A percentile compares a stretch with the other conserved stretches of the same genome.
Evolutionary conservation across 768 basidiomycete species (phyloP).

Genomic region (Trametes cingulata): DNA sequence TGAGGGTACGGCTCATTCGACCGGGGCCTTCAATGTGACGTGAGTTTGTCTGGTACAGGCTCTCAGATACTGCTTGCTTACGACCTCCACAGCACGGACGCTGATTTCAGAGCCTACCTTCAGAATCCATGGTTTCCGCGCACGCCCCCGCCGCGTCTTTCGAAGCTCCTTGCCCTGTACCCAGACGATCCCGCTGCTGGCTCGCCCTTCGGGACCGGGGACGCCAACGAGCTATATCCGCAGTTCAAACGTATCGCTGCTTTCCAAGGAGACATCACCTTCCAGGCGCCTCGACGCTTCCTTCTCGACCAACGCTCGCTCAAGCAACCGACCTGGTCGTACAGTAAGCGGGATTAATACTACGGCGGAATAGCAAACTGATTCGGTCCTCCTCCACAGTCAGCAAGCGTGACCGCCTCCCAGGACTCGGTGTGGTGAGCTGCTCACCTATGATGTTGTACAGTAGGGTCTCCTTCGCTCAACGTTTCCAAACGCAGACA

Average conservation of each 20-base stretch:
- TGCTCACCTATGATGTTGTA: not conserved
- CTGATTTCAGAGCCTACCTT: conserved; percentile 15
- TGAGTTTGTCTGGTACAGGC: conserved; percentile 9
- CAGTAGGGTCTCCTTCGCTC: not conserved
- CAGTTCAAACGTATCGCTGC: conserved; percentile 54
- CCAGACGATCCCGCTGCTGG: conserved; percentile 43
- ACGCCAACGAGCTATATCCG: conserved; percentile 46
- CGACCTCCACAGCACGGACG: conserved; percentile 20
- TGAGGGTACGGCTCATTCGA: conserved; percentile 48
- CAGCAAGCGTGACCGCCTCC: not conserved
- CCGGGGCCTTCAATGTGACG: conserved; percentile 29
- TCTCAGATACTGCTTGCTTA: not conserved
- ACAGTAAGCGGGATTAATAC: conserved; percentile 32
- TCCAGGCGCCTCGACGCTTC: conserved; percentile 49
- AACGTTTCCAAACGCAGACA: not conserved
- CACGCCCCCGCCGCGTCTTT: conserved; percentile 11
- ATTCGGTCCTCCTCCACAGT: not conserved
- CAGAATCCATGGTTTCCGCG: conserved; percentile 20
- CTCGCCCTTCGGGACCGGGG: conserved; percentile 53
- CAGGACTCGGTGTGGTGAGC: not conserved
- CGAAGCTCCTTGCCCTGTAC: conserved; percentile 22
- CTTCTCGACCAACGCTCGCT: conserved; percentile 37
- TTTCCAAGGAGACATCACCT: conserved; percentile 48
- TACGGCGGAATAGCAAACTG: not conserved
- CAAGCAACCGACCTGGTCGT: conserved; percentile 45